phyloP scores from a whole-genome alignment of 208 protist species.

The Leishmania aethiopica region DNA sequence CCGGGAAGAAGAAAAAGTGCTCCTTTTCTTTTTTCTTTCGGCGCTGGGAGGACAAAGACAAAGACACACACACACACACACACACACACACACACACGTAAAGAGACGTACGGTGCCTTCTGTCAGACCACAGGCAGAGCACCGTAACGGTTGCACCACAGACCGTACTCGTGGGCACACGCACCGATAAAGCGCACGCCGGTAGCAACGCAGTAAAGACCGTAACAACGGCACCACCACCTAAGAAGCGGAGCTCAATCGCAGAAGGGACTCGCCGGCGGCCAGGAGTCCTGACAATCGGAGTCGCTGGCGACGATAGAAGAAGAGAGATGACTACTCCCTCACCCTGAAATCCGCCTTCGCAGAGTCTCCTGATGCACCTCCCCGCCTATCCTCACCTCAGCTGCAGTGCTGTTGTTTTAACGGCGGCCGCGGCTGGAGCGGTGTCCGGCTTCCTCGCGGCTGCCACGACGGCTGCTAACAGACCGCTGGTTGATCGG shows the following conservation, averaged over 20 bases:
- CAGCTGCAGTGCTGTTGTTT: not conserved
- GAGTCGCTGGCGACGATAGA: too few relatives aligned
- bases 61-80: not conserved
- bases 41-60: not conserved
- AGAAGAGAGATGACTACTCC: not conserved
- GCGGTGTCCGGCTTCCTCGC: constrained; percentile 17
- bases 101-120: not conserved
- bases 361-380: not conserved
- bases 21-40: too few relatives aligned
- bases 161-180: not conserved
- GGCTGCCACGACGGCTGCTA: constrained; percentile 45
- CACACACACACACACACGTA: not conserved
- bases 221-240: not conserved
- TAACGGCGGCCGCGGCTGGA: constrained; percentile 37
- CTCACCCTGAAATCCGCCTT: not conserved
- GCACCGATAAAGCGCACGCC: not conserved
- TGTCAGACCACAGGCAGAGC: too few relatives aligned
- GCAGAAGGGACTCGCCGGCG: not conserved
- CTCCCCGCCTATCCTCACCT: not conserved
- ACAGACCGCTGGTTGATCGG: constrained; percentile 38
- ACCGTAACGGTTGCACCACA: too few relatives aligned
- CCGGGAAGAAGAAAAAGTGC: too few relatives aligned
- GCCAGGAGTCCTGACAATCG: not conserved
- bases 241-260: constrained; percentile 3
- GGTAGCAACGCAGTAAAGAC: not conserved